phyloP scores from a whole-genome alignment of 441 rosid genomes.

The Syzygium malaccense region DNA sequence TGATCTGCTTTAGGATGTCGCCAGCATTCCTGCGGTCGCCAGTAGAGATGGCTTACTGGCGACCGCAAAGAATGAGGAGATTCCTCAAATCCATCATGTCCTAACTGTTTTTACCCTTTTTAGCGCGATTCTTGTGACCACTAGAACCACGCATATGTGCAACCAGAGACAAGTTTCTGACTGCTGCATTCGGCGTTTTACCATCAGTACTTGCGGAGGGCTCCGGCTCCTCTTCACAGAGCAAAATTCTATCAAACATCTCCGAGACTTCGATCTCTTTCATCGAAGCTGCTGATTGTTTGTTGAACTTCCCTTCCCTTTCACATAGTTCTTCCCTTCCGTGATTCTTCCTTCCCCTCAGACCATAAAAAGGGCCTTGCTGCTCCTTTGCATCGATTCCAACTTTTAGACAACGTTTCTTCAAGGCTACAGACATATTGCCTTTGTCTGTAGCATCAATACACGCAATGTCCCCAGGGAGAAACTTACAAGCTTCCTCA shows the following conservation, averaged over 20 bases:
- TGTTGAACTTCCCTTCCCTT: conserved; percentile 36
- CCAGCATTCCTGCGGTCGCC: background rate
- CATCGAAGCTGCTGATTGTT: conserved; percentile 49
- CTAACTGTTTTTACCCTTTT: background rate
- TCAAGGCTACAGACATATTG: background rate
- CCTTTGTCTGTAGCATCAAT: background rate
- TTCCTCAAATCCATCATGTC: background rate
- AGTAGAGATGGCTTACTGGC: background rate
- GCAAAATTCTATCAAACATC: conserved; percentile 54
- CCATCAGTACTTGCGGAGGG: background rate
- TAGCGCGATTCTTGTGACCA: background rate
- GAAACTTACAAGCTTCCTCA: background rate
- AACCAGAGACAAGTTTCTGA: background rate
- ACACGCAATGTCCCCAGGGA: background rate
- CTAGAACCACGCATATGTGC: background rate
- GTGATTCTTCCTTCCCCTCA: conserved; percentile 34
- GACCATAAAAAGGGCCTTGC: conserved; percentile 1
- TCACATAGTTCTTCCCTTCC: conserved; percentile 36
- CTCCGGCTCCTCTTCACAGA: conserved; percentile 14
- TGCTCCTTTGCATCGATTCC: background rate
- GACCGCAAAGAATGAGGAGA: background rate
- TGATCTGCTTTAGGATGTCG: background rate
- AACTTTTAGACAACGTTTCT: background rate
- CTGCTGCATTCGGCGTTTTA: background rate
- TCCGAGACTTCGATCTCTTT: conserved; percentile 39